These are phyloP conservation scores for Ophiocordyceps robertsii DNA, from an alignment of 2,329 filamentous ascomycete genomes.

Conservation along the genomic window DNA sequence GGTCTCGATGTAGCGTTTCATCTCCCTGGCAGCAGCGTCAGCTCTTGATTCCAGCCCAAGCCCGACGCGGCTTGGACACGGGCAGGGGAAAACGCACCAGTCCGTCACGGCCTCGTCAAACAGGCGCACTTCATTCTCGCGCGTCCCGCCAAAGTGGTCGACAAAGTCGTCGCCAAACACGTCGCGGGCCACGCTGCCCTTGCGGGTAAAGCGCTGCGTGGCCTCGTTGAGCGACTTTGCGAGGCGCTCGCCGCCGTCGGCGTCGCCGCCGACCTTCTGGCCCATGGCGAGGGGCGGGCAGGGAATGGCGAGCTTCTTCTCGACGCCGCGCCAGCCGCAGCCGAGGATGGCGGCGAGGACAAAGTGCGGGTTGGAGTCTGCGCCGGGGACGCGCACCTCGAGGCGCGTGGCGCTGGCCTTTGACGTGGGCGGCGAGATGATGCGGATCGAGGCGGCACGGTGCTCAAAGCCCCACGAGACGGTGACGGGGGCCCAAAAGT, in stretches of 20 bases:
- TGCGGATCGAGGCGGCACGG: constrained; percentile 75
- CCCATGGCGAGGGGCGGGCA: constrained; percentile 76
- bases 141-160: constrained; percentile 84
- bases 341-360: constrained; percentile 79
- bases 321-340: constrained; percentile 79
- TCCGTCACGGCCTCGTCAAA: constrained; percentile 97
- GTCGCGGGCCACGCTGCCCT: constrained; percentile 79
- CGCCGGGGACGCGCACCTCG: constrained; percentile 87
- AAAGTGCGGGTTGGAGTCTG: constrained; percentile 79
- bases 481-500: constrained; percentile 97
- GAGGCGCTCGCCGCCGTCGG: constrained; percentile 61
- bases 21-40: constrained; percentile 41
- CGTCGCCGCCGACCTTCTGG: constrained; percentile 60
- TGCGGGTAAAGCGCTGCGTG: constrained; percentile 60
- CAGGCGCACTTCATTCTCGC: constrained; percentile 77
- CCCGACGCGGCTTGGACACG: no score
- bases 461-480: constrained; percentile 97
- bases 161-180: constrained; percentile 93
- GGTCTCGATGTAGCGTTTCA: constrained; percentile 45
- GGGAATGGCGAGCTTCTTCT: constrained; percentile 78
- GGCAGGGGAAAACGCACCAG: constrained; percentile 49
- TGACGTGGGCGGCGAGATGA: constrained; percentile 79
- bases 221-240: constrained; percentile 81
- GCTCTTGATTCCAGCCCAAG: neutral
- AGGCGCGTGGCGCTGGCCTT: constrained; percentile 80